These are phyloP conservation scores for Aspergillus sp. DNA, from an alignment of 2,329 filamentous ascomycete species.

Conservation along the genomic window DNA sequence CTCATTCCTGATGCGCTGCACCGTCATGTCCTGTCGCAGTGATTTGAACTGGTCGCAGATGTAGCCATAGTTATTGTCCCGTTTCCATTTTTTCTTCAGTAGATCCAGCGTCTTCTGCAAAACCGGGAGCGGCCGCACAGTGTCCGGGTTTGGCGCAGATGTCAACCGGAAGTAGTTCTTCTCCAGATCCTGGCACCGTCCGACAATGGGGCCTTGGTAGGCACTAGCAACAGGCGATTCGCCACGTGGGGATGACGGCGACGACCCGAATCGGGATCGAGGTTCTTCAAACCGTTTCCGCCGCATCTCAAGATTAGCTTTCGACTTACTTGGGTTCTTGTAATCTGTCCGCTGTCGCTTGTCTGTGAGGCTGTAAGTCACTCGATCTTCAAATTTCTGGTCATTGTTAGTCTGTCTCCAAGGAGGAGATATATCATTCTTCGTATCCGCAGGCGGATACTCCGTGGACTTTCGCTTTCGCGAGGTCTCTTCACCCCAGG, in stretches of 20 bases:
- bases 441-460: constrained; percentile 47
- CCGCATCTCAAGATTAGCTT: constrained; percentile 78
- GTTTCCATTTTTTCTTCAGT: constrained; percentile 89
- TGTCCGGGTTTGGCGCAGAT: constrained; percentile 76
- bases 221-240: constrained; percentile 43
- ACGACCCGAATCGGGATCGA: constrained; percentile 36
- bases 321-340: constrained; percentile 74
- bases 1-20: constrained; percentile 92
- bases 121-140: constrained; percentile 75
- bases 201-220: constrained; percentile 65
- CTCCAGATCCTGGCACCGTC: constrained; percentile 75
- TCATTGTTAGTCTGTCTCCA: constrained; percentile 67
- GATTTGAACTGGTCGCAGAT: constrained; percentile 99
- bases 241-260: constrained; percentile 35
- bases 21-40: constrained; percentile 92
- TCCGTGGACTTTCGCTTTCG: constrained; percentile 81
- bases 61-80: constrained; percentile 90
- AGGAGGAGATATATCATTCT: constrained; percentile 48
- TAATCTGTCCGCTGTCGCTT: constrained; percentile 45
- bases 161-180: constrained; percentile 95
- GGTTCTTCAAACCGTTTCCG: constrained; percentile 72
- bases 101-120: constrained; percentile 79
- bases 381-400: constrained; percentile 63
- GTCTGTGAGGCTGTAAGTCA: constrained; percentile 56
- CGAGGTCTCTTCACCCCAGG: constrained; percentile 34